Evolutionary conservation across 805 yeast species (phyloP).

Genomic region (Saturnispora quitensis): DNA sequence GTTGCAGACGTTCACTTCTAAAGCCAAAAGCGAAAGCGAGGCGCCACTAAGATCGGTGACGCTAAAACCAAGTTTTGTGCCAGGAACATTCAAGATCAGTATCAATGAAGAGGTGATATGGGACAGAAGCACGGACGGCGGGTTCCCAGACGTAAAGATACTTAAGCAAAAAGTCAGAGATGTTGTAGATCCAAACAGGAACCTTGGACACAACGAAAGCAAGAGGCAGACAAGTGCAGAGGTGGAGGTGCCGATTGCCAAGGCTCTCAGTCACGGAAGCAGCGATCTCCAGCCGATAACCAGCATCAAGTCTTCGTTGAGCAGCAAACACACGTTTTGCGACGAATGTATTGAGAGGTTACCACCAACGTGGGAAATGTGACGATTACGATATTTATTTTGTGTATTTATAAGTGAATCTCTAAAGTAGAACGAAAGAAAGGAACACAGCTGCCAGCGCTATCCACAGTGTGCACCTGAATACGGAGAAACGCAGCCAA

Average conservation of each 20-base stretch:
- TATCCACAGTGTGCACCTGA: neutral
- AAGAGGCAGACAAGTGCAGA: neutral
- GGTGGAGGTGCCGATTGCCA: neutral
- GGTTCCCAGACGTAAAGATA: constrained; percentile 82
- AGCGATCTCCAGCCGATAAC: constrained; percentile 8
- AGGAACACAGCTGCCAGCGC: neutral
- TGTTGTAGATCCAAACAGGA: constrained; percentile 41
- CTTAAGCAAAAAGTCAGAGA: constrained; percentile 62
- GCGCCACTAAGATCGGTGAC: neutral
- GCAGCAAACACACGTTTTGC: constrained; percentile 12
- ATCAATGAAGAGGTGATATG: constrained; percentile 35
- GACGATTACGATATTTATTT: neutral
- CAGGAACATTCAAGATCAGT: constrained; percentile 52
- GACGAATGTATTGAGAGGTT: constrained; percentile 23
- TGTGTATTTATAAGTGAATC: neutral
- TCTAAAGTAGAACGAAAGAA: neutral
- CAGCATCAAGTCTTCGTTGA: constrained; percentile 3
- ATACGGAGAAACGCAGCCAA: neutral
- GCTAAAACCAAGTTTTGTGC: constrained; percentile 19
- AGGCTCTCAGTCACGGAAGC: constrained; percentile 1
- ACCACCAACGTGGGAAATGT: constrained; percentile 25
- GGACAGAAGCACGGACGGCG: constrained; percentile 56
- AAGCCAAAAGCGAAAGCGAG: constrained; percentile 6
- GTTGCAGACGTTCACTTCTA: constrained; percentile 57
- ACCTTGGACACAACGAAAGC: constrained; percentile 58